phyloP scores from a whole-genome alignment of 2,329 filamentous ascomycete species.

The Aureobasidium musti region DNA sequence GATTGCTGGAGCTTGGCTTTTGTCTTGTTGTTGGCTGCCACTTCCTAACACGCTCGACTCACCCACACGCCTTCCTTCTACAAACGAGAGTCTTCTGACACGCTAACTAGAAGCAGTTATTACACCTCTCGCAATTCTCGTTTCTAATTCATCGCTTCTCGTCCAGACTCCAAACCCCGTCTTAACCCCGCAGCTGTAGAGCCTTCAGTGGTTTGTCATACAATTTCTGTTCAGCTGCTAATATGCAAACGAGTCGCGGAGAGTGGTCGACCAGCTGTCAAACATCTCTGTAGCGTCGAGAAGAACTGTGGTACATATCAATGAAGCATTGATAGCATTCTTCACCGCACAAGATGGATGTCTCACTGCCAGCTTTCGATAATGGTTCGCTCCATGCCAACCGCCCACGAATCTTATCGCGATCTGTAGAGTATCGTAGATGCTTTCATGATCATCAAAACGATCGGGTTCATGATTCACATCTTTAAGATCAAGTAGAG shows the following conservation, averaged over 20 bases:
- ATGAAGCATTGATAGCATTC: neutral
- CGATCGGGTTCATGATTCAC: neutral
- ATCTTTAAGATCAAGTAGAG: neutral
- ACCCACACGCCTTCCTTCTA: neutral
- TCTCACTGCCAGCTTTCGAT: neutral
- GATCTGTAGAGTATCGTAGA: neutral
- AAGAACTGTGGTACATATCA: neutral
- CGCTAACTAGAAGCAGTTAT: neutral
- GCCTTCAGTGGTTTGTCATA: neutral
- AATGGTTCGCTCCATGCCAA: slow-evolving; percentile 1
- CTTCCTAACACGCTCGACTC: too few species aligned
- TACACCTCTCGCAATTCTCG: neutral
- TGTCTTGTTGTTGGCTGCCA: neutral
- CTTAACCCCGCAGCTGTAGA: neutral
- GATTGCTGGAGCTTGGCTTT: neutral
- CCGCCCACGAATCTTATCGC: neutral
- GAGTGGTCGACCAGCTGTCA: neutral
- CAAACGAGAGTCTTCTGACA: neutral
- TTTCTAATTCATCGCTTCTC: neutral
- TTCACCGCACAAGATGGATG: neutral
- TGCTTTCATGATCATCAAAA: neutral
- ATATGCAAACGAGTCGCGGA: neutral
- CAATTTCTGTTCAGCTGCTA: neutral
- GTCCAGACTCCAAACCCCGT: neutral
- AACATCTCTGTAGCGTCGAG: neutral